Evolutionary conservation across 192 early-diverging fungal genomes (phyloP).

Genomic region (Mortierella alpina): DNA sequence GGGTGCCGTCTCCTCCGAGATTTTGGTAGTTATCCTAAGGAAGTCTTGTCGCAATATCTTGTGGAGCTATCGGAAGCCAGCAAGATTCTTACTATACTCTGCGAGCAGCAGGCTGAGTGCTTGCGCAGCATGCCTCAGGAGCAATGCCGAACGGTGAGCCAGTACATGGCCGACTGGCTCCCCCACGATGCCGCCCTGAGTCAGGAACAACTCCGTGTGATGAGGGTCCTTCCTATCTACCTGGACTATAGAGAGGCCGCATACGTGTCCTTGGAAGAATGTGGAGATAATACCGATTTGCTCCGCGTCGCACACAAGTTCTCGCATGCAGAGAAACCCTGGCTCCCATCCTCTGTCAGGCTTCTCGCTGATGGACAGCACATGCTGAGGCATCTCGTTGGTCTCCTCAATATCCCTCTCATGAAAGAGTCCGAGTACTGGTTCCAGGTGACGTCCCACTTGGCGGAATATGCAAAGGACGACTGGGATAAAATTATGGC

Average conservation of each 20-base stretch:
- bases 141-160: background rate
- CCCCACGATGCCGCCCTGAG: background rate
- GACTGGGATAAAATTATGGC: slow-evolving; percentile 21
- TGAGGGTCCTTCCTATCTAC: slow-evolving; percentile 11
- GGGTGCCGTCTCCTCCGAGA: background rate
- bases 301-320: background rate
- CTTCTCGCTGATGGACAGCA: slow-evolving; percentile 14
- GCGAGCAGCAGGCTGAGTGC: background rate
- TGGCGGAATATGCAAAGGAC: background rate
- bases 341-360: slow-evolving; percentile 2
- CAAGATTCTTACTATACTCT: background rate
- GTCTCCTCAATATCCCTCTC: background rate
- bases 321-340: background rate
- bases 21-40: background rate
- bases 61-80: slow-evolving; percentile 3
- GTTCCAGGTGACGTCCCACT: background rate
- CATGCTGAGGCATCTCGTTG: background rate
- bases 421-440: slow-evolving; percentile 22
- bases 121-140: background rate
- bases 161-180: slow-evolving; percentile 10
- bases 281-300: too few species aligned
- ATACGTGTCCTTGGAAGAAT: background rate
- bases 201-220: background rate
- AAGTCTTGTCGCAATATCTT: background rate
- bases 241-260: background rate